Evolutionary conservation across 2,329 filamentous ascomycete species (phyloP).

Genomic region (Neofusicoccum parvum): DNA sequence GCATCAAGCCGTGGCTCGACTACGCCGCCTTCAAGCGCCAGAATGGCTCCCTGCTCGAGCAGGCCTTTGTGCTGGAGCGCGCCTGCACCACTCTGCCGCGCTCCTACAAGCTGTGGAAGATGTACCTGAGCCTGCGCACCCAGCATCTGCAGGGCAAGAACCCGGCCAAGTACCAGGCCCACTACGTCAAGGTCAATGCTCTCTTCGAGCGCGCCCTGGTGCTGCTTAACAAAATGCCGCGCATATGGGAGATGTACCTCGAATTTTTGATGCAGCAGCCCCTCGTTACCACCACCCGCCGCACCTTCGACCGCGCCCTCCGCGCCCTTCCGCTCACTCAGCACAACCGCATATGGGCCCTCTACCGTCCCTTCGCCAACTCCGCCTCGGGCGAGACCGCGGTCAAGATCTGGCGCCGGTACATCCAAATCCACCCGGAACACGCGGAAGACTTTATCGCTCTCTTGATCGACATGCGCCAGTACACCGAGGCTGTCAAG

Average conservation of each 20-base stretch:
- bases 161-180: constrained; percentile 73
- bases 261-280: constrained; percentile 88
- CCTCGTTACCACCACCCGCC: constrained; percentile 81
- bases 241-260: constrained; percentile 98
- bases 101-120: constrained; percentile 98
- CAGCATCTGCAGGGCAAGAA: constrained; percentile 83
- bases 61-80: constrained; percentile 84
- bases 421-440: constrained; percentile 96
- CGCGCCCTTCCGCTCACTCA: constrained; percentile 91
- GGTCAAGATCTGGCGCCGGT: constrained; percentile 89
- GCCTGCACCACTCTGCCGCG: constrained; percentile 87
- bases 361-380: constrained; percentile 89
- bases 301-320: constrained; percentile 88
- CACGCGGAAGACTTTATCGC: constrained; percentile 95
- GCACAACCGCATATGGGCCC: constrained; percentile 91
- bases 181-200: constrained; percentile 92
- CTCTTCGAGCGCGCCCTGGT: constrained; percentile 92
- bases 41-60: constrained; percentile 82
- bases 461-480: constrained; percentile 74
- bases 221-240: constrained; percentile 97
- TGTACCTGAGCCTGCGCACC: constrained; percentile 85
- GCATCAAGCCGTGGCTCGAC: constrained; percentile 90
- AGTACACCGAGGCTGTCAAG: constrained; percentile 88
- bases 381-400: constrained; percentile 88
- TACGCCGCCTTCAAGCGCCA: constrained; percentile 91